Conservation (phyloP, 2,329 filamentous ascomycete species). For the Alternaria ethzedia region DNA sequence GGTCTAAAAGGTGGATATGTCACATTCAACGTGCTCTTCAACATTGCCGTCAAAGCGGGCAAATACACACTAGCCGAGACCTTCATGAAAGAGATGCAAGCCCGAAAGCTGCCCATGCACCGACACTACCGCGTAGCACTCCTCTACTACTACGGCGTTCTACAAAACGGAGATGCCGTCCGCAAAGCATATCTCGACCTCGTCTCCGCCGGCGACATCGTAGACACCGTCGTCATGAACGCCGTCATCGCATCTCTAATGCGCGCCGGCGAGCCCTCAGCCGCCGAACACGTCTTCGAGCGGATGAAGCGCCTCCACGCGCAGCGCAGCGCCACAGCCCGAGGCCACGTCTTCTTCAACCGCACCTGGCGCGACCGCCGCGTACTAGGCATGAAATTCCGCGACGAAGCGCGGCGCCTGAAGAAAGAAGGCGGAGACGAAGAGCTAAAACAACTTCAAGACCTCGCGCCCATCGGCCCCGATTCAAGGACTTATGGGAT, state of each 20-base stretch:
- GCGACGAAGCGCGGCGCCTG: slow-evolving; percentile 52
- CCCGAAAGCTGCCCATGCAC: slow-evolving; percentile 70
- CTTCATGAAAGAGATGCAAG: slow-evolving; percentile 80
- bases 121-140: slow-evolving; percentile 82
- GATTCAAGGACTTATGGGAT: slow-evolving; percentile 81
- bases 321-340: slow-evolving; percentile 33
- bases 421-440: slow-evolving; percentile 56
- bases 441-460: slow-evolving; percentile 68
- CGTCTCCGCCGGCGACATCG: slow-evolving; percentile 82
- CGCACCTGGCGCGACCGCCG: slow-evolving; percentile 52
- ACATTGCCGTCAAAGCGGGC: slow-evolving; percentile 82
- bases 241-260: slow-evolving; percentile 82
- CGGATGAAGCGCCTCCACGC: slow-evolving; percentile 76
- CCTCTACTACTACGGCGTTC: slow-evolving; percentile 83
- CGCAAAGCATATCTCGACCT: slow-evolving; percentile 80
- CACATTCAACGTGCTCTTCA: slow-evolving; percentile 94
- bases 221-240: slow-evolving; percentile 87
- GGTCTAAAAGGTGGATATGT: slow-evolving; percentile 71
- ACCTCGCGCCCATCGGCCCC: slow-evolving; percentile 70
- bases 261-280: slow-evolving; percentile 73
- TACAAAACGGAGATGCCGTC: slow-evolving; percentile 74
- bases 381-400: slow-evolving; percentile 56
- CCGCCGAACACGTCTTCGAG: slow-evolving; percentile 80
- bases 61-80: slow-evolving; percentile 85
- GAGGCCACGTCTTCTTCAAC: slow-evolving; percentile 40